Evolutionary conservation across 2,329 filamentous ascomycete species (phyloP), one percentile per base, ranked within the genome.

Genomic region (Diaporthe citrichinensis): DNA sequence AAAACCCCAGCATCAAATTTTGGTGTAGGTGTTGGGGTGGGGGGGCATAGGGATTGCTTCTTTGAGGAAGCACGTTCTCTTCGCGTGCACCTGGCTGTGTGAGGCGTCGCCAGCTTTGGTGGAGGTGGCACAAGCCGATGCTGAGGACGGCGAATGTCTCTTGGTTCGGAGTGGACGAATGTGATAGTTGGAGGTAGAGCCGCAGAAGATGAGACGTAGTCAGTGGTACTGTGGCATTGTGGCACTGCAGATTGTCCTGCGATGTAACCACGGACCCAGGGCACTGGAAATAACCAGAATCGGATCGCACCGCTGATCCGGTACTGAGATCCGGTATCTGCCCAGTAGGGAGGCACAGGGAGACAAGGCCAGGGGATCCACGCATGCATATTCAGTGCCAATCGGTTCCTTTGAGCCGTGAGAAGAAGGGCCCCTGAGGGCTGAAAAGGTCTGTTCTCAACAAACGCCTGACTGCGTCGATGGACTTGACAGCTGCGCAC

Each of bases 161-260:
- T 55, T 15, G 12, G 36, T 34, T 65, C 49, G 71, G 39, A 44
- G 36, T 65, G 46, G 14, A 14, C 4, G 34, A 36, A 25, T 41
- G 49, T 55, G 46, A 69, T 41, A 31, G n/a, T 12, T 23, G 49
- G 25, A 36, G 5, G 34, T 46, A 46, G 71, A 73, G 58, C 71
- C 58, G 46, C 71, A 73, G 46, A 73, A 65, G 44, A 34, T 65
- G 58, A 73, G 71, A 65, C 71, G 31, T 73, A 36, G 34, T 23
- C 46, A 23, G 55, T 62, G 61, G 25, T 28, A 69, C 65, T 39
- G 65, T 69, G 65, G 31, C 17, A 69, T 55, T 69, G 65, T 73
- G 34, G 71, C 58, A 46, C 25, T 28, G 69, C 28, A 44, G 46
- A 17, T 23, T 62, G 23, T 65, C 39, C 71, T 53, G 71, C 71